Evolutionary conservation across 352 stramenopile genomes (phyloP).

Genomic region (Elongisporangium prolatum): DNA sequence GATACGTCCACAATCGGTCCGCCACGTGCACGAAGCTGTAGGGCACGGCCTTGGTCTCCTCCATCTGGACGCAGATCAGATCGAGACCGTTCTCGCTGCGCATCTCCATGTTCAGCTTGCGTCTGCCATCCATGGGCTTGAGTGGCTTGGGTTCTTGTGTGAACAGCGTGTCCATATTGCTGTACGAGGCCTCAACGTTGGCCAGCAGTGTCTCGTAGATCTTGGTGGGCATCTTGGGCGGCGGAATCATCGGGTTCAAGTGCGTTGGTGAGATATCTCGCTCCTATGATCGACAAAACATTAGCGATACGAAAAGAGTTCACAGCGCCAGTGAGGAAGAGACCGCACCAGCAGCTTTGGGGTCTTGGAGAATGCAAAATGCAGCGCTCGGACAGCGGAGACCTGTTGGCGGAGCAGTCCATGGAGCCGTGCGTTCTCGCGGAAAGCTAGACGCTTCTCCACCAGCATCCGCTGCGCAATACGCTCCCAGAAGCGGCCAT

Average conservation of each 20-base stretch:
- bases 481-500: slow-evolving; percentile 27
- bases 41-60: slow-evolving; percentile 28
- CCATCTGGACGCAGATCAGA: slow-evolving; percentile 38
- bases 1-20: slow-evolving; percentile 29
- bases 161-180: slow-evolving; percentile 22
- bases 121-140: slow-evolving; percentile 14
- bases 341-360: slow-evolving; percentile 32
- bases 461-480: slow-evolving; percentile 32
- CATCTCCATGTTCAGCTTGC: slow-evolving; percentile 48
- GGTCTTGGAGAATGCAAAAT: slow-evolving; percentile 16
- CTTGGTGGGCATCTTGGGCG: slow-evolving; percentile 8
- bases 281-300: neutral
- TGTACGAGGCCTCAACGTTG: slow-evolving; percentile 28
- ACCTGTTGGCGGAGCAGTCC: slow-evolving; percentile 25
- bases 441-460: slow-evolving; percentile 23
- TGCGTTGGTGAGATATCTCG: neutral
- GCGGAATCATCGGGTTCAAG: neutral
- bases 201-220: slow-evolving; percentile 34
- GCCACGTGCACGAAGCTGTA: slow-evolving; percentile 23
- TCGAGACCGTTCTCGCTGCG: slow-evolving; percentile 15
- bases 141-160: slow-evolving; percentile 17
- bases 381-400: slow-evolving; percentile 1
- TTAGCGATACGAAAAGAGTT: slow-evolving; percentile 4
- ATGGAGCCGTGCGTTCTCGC: slow-evolving; percentile 31
- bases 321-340: slow-evolving; percentile 18